These are phyloP conservation scores for Diaporthe vaccinii DNA, from an alignment of 2,329 filamentous ascomycete species.

Conservation along the genomic window DNA sequence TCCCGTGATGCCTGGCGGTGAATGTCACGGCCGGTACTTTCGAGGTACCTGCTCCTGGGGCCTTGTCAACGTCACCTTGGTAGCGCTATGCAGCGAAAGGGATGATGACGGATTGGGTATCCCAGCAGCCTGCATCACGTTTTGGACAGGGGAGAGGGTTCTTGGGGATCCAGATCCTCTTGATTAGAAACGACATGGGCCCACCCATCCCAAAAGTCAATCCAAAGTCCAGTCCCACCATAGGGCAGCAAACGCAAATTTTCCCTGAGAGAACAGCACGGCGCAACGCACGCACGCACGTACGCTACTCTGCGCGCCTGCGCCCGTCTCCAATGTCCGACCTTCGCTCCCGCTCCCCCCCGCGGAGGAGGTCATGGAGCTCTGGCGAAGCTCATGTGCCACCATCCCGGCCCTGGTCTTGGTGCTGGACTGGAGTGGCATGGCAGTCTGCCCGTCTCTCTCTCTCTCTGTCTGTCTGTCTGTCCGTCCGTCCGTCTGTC, in stretches of 20 bases:
- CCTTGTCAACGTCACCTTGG: slow-evolving; percentile 35
- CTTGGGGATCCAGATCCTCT: slow-evolving; percentile 35
- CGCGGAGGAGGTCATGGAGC: slow-evolving; percentile 30
- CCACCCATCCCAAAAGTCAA: slow-evolving; percentile 39
- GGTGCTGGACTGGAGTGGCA: slow-evolving; percentile 21
- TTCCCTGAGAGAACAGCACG: slow-evolving; percentile 33
- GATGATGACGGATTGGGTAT: slow-evolving; percentile 35
- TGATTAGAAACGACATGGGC: slow-evolving; percentile 39
- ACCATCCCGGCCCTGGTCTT: slow-evolving; percentile 17
- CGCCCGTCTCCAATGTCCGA: slow-evolving; percentile 32
- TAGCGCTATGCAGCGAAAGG: slow-evolving; percentile 40
- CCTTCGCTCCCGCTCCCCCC: slow-evolving; percentile 32
- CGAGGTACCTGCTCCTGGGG: slow-evolving; percentile 35
- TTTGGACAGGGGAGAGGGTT: slow-evolving; percentile 41
- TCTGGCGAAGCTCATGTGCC: slow-evolving; percentile 26
- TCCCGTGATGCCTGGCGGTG: slow-evolving; percentile 36
- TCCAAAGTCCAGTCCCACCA: slow-evolving; percentile 36
- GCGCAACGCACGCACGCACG: slow-evolving; percentile 32
- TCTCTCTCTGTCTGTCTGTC: not conserved
- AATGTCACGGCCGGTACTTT: slow-evolving; percentile 37
- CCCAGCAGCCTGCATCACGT: slow-evolving; percentile 40
- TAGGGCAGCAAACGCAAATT: slow-evolving; percentile 39
- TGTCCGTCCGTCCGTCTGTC: not conserved
- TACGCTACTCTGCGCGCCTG: slow-evolving; percentile 1
- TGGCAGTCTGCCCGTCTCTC: not conserved